A percentile compares a stretch with the other conserved stretches of the same genome.
These are phyloP conservation scores for Opeltia flavorubescens DNA, from an alignment of 495 filamentous ascomycete genomes.

Conservation along the genomic window DNA sequence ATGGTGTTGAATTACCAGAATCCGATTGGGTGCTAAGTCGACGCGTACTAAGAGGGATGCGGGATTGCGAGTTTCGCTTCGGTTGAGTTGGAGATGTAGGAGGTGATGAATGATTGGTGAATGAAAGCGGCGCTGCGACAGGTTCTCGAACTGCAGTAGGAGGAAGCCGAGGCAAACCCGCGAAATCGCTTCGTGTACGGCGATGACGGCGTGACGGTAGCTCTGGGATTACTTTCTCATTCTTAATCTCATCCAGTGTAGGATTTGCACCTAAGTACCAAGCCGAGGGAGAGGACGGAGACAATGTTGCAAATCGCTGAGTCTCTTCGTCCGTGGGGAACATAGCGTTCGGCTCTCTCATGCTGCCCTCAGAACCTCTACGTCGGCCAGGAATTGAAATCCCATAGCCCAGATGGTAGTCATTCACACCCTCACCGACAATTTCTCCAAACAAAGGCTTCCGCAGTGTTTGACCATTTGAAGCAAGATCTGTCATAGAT, in stretches of 20 bases:
- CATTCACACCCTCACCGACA: slow-evolving; percentile 25
- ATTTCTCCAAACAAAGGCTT: slow-evolving; percentile 40
- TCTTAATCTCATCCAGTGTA: slow-evolving; percentile 33
- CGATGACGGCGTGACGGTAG: slow-evolving; percentile 24
- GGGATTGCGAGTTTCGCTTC: slow-evolving; percentile 38
- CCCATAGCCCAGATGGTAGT: slow-evolving; percentile 27
- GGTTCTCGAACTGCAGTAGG: slow-evolving; percentile 3
- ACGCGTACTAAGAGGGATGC: slow-evolving; percentile 42
- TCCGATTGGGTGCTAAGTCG: slow-evolving; percentile 33
- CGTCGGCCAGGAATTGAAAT: slow-evolving; percentile 26
- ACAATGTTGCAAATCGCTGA: slow-evolving; percentile 19
- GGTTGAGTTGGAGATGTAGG: slow-evolving; percentile 13
- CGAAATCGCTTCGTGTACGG: slow-evolving; percentile 32
- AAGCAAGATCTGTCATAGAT: slow-evolving; percentile 17
- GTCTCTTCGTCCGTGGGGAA: slow-evolving; percentile 27
- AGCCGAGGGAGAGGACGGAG: slow-evolving; percentile 39
- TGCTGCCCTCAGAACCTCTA: slow-evolving; percentile 39
- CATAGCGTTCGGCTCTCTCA: slow-evolving; percentile 37
- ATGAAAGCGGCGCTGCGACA: slow-evolving; percentile 5
- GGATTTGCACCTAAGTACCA: slow-evolving; percentile 39
- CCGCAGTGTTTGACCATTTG: slow-evolving; percentile 11
- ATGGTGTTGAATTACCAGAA: slow-evolving; percentile 28
- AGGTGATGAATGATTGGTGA: slow-evolving; percentile 6
- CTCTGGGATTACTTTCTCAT: slow-evolving; percentile 15
- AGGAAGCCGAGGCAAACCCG: slow-evolving; percentile 7